Conservation (phyloP, 352 stramenopile genomes). For the Thraustochytrium sp. region DNA sequence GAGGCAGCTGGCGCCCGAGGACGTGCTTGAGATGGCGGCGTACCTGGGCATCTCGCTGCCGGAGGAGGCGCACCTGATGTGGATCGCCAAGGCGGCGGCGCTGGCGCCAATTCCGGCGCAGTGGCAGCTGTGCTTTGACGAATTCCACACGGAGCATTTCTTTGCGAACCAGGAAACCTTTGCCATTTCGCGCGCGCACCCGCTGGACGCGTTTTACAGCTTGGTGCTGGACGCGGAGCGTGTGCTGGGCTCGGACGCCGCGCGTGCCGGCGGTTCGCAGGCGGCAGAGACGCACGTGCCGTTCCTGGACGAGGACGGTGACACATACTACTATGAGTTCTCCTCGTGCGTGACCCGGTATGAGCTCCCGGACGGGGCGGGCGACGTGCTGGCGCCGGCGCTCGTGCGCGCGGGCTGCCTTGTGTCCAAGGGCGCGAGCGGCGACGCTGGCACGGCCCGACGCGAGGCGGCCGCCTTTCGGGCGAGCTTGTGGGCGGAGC, state of each 20-base stretch:
- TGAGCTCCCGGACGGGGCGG: neutral
- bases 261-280: neutral
- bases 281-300: neutral
- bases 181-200: neutral
- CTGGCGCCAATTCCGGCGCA: neutral
- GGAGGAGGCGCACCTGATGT: constrained; percentile 1
- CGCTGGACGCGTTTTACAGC: constrained; percentile 1
- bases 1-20: neutral
- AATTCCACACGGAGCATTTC: constrained; percentile 27
- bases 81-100: constrained; percentile 23
- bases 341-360: neutral
- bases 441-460: neutral
- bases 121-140: constrained; percentile 8
- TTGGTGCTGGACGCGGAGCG: constrained; percentile 17
- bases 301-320: constrained; percentile 17
- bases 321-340: constrained; percentile 33
- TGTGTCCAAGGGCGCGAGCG: neutral
- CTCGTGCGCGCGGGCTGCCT: neutral
- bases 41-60: neutral
- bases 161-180: constrained; percentile 32
- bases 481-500: neutral
- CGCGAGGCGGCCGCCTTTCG: neutral
- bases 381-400: neutral
- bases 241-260: neutral
- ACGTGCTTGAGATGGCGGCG: neutral